Percentiles rank a stretch among this genome's conserved stretches.
Evolutionary conservation across 768 basidiomycete genomes (phyloP).

Genomic region (Trichaptum fuscoviolaceum): DNA sequence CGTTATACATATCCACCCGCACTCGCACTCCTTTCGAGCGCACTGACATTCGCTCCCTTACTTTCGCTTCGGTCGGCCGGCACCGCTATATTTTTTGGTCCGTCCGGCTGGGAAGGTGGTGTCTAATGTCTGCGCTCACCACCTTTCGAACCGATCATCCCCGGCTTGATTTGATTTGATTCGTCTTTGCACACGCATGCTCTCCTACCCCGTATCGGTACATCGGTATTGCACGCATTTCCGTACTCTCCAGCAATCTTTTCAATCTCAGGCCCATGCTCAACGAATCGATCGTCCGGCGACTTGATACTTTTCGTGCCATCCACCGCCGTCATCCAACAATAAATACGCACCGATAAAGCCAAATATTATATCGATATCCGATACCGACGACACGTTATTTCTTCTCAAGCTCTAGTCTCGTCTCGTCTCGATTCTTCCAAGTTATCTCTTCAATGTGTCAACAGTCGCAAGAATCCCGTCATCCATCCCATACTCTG

Average conservation of each 20-base stretch:
- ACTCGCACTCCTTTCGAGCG: neutral
- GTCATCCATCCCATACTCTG: neutral
- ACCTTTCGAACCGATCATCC: neutral
- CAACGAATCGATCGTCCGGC: neutral
- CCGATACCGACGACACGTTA: neutral
- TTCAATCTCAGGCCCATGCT: neutral
- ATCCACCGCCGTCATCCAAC: neutral
- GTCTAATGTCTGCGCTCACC: neutral
- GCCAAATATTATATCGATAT: neutral
- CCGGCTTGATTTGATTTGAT: neutral
- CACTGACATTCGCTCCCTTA: neutral
- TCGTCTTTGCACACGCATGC: neutral
- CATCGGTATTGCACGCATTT: neutral
- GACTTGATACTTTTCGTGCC: too few relatives aligned
- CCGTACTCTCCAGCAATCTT: neutral
- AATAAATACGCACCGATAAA: neutral
- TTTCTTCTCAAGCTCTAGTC: neutral
- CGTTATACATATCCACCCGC: neutral
- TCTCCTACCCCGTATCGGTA: neutral
- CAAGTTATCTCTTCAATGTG: neutral
- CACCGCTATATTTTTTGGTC: slow-evolving; percentile 1
- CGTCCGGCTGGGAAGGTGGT: neutral
- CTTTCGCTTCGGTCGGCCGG: neutral
- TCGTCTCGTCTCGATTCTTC: neutral
- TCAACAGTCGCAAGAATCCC: neutral